Base-by-base conservation (phyloP, 805 yeast genomes). In the Dipodascus geniculatus region DNA sequence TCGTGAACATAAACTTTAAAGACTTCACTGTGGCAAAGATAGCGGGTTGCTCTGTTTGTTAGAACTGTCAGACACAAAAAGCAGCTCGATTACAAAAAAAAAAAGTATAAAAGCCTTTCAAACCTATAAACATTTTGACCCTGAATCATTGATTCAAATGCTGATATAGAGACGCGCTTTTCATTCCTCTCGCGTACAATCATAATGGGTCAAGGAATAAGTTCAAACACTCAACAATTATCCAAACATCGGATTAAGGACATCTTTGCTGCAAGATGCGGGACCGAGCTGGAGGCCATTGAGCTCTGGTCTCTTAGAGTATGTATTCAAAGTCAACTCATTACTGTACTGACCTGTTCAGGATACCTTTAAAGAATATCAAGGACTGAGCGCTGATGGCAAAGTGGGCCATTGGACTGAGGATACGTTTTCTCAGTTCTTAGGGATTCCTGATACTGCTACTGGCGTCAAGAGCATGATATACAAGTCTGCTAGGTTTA, bases 401-500 rank as follows among this genome's bases (percentile, higher is more conserved):
- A 9, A 23, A 22, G n/a, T 4, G 19, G 4, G 19, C 8, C 9
- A 47, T 22, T 47, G 49, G 49, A 22, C 49, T 20, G 19, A 22
- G 9, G 19, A 47, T 4, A 17, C 49, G n/a, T 47, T 47, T 33
- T 48, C 23, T 53, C 47, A 60, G 14, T 61, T 57, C 47, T 60
- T 78, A 17, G 63, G 64, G 16, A 54, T 78, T 1, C 76, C 77
- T 1, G 63, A 58, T 1, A 63, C 68, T 2, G 58, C 65, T 11
- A 56, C 59, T 0, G 62, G 65, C 2, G 64, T 72, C 0, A 61
- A 69, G 0, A 63, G 67, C 3, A 35, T 74, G 1, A 52, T 82
- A 0, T 73, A 72, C 60, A 65, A 69, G 3, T 64, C 77, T 2
- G 63, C 79, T 16, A 64, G 66, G 28, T 71, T 72, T 3, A 53